phyloP scores from a whole-genome alignment of 2,329 filamentous ascomycete species.

The Diaporthe ilicicola region DNA sequence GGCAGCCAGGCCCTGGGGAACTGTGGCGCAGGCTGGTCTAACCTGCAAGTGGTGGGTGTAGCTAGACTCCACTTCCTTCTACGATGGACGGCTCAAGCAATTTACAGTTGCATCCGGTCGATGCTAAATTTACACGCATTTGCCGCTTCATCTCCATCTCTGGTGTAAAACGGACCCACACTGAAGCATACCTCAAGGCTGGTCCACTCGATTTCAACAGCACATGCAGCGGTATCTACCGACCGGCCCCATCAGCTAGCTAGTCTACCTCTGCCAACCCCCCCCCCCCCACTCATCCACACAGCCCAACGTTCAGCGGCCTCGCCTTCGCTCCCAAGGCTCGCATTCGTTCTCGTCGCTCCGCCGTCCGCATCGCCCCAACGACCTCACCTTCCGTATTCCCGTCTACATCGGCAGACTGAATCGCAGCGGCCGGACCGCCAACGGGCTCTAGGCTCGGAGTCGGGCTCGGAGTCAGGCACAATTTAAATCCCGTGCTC shows the following conservation, averaged over 20 bases:
- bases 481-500: too few relatives aligned
- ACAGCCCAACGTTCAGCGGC: neutral
- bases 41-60: too few relatives aligned
- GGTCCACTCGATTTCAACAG: neutral
- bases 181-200: neutral
- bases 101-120: neutral
- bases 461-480: neutral
- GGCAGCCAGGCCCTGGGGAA: neutral
- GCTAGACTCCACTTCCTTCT: too few relatives aligned
- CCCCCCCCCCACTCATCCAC: neutral
- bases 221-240: neutral
- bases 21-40: neutral
- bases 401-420: too few relatives aligned
- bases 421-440: too few relatives aligned
- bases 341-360: neutral
- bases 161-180: neutral
- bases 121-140: constrained; percentile 11
- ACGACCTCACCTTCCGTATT: neutral
- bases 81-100: neutral
- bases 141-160: neutral
- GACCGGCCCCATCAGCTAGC: neutral
- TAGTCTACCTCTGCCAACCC: too few relatives aligned
- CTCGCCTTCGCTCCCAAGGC: neutral
- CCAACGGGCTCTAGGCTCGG: too few relatives aligned
- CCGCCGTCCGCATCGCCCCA: too few relatives aligned